Evolutionary conservation across 495 filamentous ascomycete genomes (phyloP).

Genomic region (Friedmanniomyces endolithicus): DNA sequence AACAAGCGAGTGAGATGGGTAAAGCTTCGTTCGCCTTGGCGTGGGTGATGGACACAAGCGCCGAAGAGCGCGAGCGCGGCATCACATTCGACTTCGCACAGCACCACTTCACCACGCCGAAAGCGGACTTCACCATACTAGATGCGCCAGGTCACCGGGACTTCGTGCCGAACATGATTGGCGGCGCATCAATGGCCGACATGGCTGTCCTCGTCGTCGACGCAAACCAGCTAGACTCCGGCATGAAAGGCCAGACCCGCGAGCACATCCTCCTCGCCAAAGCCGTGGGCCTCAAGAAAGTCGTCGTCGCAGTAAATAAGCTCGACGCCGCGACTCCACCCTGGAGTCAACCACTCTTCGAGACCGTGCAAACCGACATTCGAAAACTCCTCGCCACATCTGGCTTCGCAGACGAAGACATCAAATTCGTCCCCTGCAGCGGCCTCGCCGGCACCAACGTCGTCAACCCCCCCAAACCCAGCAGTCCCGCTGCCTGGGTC

Average conservation of each 20-base stretch:
- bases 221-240: slow-evolving; percentile 84
- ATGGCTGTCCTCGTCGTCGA: slow-evolving; percentile 94
- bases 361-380: slow-evolving; percentile 75
- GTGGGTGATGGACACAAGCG: slow-evolving; percentile 86
- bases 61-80: slow-evolving; percentile 73
- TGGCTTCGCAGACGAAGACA: slow-evolving; percentile 65
- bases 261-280: slow-evolving; percentile 84
- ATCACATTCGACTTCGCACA: slow-evolving; percentile 97
- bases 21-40: slow-evolving; percentile 93
- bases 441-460: slow-evolving; percentile 84
- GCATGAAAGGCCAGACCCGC: slow-evolving; percentile 84
- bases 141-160: slow-evolving; percentile 91
- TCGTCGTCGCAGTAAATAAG: slow-evolving; percentile 91
- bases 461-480: slow-evolving; percentile 40
- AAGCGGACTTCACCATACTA: slow-evolving; percentile 79
- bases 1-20: slow-evolving; percentile 80
- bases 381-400: slow-evolving; percentile 68
- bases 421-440: slow-evolving; percentile 78
- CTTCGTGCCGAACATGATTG: slow-evolving; percentile 98
- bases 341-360: slow-evolving; percentile 41
- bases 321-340: slow-evolving; percentile 55
- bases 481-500: slow-evolving; percentile 61
- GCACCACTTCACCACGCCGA: slow-evolving; percentile 81
- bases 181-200: slow-evolving; percentile 87
- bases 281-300: slow-evolving; percentile 77